Evolutionary conservation across 1,139 yeast species (phyloP).

Genomic region (Wickerhamomyces sp.): DNA sequence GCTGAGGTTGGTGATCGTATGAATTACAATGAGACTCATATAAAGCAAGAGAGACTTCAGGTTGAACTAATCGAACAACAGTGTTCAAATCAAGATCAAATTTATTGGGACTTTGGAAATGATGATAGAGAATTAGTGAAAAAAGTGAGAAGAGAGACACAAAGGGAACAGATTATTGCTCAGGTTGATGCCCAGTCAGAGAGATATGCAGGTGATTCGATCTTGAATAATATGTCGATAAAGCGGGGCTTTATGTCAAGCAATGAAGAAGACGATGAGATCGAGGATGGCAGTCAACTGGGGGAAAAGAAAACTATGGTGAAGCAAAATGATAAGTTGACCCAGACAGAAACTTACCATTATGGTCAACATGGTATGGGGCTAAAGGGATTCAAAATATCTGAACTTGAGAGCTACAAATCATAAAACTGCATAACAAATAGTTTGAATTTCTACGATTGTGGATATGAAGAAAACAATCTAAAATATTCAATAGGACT

Average conservation of each 20-base stretch:
- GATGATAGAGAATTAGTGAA: not conserved
- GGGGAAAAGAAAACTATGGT: not conserved
- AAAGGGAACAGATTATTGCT: too few relatives aligned
- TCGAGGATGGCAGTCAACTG: too few relatives aligned
- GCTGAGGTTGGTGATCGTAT: not conserved
- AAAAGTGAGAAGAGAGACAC: too few relatives aligned
- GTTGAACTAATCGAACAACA: not conserved
- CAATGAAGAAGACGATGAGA: not conserved
- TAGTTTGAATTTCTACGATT: too few relatives aligned
- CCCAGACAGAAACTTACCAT: conserved; percentile 17
- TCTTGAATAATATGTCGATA: not conserved
- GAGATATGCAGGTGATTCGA: too few relatives aligned
- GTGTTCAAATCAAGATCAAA: not conserved
- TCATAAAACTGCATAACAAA: too few relatives aligned
- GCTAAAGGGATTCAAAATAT: too few relatives aligned
- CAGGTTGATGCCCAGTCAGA: too few relatives aligned
- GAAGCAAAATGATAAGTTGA: conserved; percentile 3
- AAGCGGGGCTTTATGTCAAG: not conserved
- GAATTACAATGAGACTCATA: not conserved
- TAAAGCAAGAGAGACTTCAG: conserved; percentile 1
- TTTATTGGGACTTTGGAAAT: conserved; percentile 3
- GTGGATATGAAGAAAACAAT: too few relatives aligned
- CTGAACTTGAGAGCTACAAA: too few relatives aligned
- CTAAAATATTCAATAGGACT: too few relatives aligned
- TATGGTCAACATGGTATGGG: conserved; percentile 7